Evolutionary conservation across 2,329 filamentous ascomycete species (phyloP).

Genomic region (Blastomyces emzantsi): DNA sequence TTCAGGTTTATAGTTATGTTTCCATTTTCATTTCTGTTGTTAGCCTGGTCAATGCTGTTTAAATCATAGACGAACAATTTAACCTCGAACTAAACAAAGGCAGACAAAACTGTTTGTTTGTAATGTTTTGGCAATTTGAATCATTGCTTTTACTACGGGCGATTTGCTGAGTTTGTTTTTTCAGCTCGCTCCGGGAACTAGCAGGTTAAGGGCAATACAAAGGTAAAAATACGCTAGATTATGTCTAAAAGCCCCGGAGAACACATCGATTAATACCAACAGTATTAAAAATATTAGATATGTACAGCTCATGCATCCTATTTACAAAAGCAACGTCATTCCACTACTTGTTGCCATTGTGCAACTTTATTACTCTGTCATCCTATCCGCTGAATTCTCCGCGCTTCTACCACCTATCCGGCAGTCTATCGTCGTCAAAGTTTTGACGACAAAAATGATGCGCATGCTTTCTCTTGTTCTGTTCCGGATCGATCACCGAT

Average conservation of each 20-base stretch:
- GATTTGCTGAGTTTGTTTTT: background rate
- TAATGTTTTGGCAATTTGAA: background rate
- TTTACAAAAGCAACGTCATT: background rate
- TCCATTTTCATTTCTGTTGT: background rate
- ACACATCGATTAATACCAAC: background rate
- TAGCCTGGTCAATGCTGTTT: background rate
- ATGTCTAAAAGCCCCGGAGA: background rate
- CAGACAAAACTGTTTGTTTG: background rate
- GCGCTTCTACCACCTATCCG: background rate
- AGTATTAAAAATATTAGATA: background rate
- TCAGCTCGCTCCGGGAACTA: background rate
- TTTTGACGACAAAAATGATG: conserved; percentile 25
- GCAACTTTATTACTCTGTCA: background rate
- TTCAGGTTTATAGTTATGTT: background rate
- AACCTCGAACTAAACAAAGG: background rate
- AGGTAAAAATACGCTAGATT: background rate
- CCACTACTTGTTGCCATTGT: background rate
- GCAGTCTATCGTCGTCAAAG: conserved; percentile 5
- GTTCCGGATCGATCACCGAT: conserved; percentile 30
- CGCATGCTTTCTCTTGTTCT: conserved; percentile 33
- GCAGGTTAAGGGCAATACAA: background rate
- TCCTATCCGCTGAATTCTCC: background rate
- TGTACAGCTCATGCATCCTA: background rate
- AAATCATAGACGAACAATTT: background rate
- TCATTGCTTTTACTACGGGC: background rate